phyloP scores from a whole-genome alignment of 495 filamentous ascomycete genomes.

The Neurospora cerealis region DNA sequence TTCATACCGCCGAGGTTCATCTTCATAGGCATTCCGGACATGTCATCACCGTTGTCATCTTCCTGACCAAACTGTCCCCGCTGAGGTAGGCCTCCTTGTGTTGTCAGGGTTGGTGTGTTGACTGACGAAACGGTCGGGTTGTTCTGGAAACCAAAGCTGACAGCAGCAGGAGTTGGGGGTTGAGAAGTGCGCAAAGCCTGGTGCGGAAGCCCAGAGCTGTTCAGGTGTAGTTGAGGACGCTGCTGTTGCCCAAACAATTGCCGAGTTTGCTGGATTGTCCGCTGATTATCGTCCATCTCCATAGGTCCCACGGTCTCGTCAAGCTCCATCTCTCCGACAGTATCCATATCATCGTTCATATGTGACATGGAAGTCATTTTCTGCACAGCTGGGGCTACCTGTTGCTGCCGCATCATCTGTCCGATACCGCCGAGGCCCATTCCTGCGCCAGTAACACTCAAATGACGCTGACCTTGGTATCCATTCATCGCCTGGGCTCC shows the following conservation, averaged over 20 bases:
- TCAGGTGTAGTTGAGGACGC: slow-evolving; percentile 64
- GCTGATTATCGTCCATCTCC: slow-evolving; percentile 49
- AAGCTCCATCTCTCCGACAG: slow-evolving; percentile 93
- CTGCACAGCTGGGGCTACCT: slow-evolving; percentile 17
- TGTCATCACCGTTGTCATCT: slow-evolving; percentile 33
- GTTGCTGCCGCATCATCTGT: slow-evolving; percentile 39
- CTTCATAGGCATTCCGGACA: slow-evolving; percentile 51
- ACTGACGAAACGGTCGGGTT: slow-evolving; percentile 98
- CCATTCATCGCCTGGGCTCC: slow-evolving; percentile 22
- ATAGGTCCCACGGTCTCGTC: slow-evolving; percentile 65
- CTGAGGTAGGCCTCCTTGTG: slow-evolving; percentile 37
- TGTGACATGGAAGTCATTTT: slow-evolving; percentile 27
- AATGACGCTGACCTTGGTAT: slow-evolving; percentile 27
- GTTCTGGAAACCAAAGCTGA: slow-evolving; percentile 67
- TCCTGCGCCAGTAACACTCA: slow-evolving; percentile 17
- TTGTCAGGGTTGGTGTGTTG: slow-evolving; percentile 81
- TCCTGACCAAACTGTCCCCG: slow-evolving; percentile 42
- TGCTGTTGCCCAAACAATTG: slow-evolving; percentile 66
- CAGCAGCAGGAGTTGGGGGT: slow-evolving; percentile 74
- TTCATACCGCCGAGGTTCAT: slow-evolving; percentile 44
- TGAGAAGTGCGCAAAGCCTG: slow-evolving; percentile 78
- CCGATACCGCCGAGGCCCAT: slow-evolving; percentile 29
- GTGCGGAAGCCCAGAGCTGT: slow-evolving; percentile 52
- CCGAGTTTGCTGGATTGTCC: slow-evolving; percentile 49
- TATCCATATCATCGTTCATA: slow-evolving; percentile 64